Conservation (phyloP, 306 rosid species). For the Vigna radiata region DNA sequence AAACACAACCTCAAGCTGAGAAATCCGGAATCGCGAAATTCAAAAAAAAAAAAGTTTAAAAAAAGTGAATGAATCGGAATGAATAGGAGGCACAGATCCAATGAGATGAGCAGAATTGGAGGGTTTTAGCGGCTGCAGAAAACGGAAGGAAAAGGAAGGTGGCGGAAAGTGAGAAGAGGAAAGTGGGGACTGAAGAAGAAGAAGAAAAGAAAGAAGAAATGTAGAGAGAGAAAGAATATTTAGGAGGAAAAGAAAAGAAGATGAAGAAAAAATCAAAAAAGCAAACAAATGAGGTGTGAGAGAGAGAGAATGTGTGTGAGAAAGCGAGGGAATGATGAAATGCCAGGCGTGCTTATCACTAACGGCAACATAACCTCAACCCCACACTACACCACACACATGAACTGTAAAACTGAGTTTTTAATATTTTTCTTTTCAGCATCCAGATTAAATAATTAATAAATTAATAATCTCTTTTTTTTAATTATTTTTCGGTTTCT, state of each 20-base stretch:
- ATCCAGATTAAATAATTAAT: conserved; percentile 11
- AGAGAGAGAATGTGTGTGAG: conserved; percentile 36
- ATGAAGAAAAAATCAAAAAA: conserved; percentile 10
- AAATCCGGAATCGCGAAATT: conserved; percentile 43
- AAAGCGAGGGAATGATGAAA: conserved; percentile 88
- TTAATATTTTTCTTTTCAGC: neutral
- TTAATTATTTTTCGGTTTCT: neutral
- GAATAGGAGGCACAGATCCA: conserved; percentile 62
- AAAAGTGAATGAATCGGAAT: conserved; percentile 40
- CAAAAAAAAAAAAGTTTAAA: neutral
- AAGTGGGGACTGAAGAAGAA: conserved; percentile 49
- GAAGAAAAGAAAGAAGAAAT: conserved; percentile 44
- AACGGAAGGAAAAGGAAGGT: conserved; percentile 44
- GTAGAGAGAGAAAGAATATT: conserved; percentile 57
- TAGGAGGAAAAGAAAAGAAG: conserved; percentile 16
- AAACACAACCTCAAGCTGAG: conserved; percentile 39
- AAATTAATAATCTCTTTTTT: neutral
- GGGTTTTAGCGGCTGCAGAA: conserved; percentile 26
- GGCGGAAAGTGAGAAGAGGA: conserved; percentile 59
- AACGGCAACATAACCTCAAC: conserved; percentile 71
- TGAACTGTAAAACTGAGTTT: conserved; percentile 66
- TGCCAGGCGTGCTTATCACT: conserved; percentile 99
- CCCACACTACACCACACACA: conserved; percentile 58
- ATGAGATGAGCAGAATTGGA: conserved; percentile 42
- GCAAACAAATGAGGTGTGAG: conserved; percentile 39